phyloP scores from a whole-genome alignment of 169 alveolate genomes.

The Plasmodium yoelii region DNA sequence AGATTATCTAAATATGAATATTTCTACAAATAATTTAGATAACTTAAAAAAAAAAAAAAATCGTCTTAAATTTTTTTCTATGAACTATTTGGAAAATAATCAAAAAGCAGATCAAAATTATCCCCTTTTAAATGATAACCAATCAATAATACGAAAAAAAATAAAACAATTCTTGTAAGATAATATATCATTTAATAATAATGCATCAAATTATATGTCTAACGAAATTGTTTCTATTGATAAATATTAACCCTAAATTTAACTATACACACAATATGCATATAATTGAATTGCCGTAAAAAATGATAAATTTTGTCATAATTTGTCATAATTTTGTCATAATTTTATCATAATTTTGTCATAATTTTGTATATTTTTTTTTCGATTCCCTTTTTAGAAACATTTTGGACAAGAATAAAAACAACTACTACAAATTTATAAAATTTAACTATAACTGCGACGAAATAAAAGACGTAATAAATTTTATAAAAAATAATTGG shows the following conservation, averaged over 20 bases:
- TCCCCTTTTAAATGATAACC: neutral
- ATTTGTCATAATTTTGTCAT: neutral
- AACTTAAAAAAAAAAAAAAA: constrained; percentile 6
- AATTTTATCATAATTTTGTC: neutral
- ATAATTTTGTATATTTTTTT: neutral
- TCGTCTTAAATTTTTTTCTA: neutral
- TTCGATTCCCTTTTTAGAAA: constrained; percentile 9
- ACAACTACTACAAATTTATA: constrained; percentile 29
- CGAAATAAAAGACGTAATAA: constrained; percentile 26
- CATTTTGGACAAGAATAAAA: constrained; percentile 5
- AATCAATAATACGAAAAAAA: neutral
- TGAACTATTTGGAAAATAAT: constrained; percentile 6
- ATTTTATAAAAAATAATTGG: constrained; percentile 32
- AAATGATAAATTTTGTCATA: neutral
- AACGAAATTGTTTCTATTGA: neutral
- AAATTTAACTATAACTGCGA: constrained; percentile 37
- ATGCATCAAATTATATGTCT: neutral
- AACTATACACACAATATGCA: too few relatives aligned
- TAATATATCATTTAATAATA: neutral
- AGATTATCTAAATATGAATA: constrained; percentile 20
- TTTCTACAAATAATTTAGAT: constrained; percentile 3
- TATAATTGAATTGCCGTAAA: too few relatives aligned
- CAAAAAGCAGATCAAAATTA: neutral
- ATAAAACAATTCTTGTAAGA: constrained; percentile 31
- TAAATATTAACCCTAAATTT: too few relatives aligned